A percentile compares a stretch with the other conserved stretches of the same genome.
Conservation (phyloP, 75 land plant genomes). For the Picea sitchensis region DNA sequence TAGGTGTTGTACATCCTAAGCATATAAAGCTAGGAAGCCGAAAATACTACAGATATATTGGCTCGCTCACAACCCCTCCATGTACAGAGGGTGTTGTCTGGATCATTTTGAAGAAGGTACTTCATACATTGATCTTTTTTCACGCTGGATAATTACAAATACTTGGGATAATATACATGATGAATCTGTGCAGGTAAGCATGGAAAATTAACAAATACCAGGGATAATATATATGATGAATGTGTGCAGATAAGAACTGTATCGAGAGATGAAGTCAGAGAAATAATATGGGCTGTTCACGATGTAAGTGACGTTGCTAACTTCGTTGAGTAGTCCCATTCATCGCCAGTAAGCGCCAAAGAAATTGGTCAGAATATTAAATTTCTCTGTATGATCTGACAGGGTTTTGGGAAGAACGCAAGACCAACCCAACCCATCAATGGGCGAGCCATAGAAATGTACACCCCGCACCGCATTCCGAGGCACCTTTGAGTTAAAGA, state of each 20-base stretch:
- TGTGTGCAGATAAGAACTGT: constrained; percentile 25
- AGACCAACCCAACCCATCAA: constrained; percentile 23
- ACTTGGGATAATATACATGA: neutral
- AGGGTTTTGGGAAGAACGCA: constrained; percentile 26
- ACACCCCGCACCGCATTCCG: constrained; percentile 2
- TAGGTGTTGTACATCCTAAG: constrained; percentile 21
- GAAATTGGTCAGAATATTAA: neutral
- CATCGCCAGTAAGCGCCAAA: neutral
- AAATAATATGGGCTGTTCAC: constrained; percentile 15
- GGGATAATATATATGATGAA: neutral
- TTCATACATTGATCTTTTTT: too few relatives aligned
- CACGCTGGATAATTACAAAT: neutral
- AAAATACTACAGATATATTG: constrained; percentile 44
- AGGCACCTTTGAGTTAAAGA: neutral
- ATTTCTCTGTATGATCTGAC: constrained; percentile 9
- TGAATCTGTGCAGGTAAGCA: too few relatives aligned
- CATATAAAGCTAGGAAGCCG: constrained; percentile 24
- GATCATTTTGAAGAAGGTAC: constrained; percentile 45
- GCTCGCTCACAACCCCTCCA: constrained; percentile 49
- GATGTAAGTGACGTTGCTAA: constrained; percentile 14
- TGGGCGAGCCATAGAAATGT: constrained; percentile 11
- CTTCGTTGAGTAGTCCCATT: neutral
- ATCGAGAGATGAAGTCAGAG: constrained; percentile 22
- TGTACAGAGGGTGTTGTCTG: constrained; percentile 45
- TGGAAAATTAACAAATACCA: too few relatives aligned